phyloP scores from a whole-genome alignment of 208 protist genomes.

The Trypanosoma scelopori region DNA sequence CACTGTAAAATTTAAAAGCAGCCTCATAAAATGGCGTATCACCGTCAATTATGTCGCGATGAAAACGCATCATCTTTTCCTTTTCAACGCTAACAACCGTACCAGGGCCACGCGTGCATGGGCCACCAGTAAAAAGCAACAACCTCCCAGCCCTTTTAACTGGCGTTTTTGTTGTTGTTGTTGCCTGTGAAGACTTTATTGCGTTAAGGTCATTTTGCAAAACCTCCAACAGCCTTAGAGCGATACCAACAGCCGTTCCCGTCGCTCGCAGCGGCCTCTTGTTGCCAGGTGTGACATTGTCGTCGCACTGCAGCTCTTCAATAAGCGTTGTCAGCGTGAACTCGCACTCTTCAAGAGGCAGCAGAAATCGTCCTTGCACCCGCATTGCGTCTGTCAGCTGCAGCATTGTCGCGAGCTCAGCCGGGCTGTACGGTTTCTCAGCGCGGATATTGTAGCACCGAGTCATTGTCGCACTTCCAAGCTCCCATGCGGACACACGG shows the following conservation, averaged over 20 bases:
- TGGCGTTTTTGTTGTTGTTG: not conserved
- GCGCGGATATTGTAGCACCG: constrained; percentile 75
- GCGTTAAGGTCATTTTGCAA: constrained; percentile 25
- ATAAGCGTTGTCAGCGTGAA: constrained; percentile 49
- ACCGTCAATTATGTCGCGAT: constrained; percentile 95
- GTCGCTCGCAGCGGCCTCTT: constrained; percentile 68
- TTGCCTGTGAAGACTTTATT: constrained; percentile 1
- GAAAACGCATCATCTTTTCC: constrained; percentile 95
- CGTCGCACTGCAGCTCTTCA: constrained; percentile 57
- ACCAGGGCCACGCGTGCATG: constrained; percentile 94
- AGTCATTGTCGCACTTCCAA: constrained; percentile 47
- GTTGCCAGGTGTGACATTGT: constrained; percentile 42
- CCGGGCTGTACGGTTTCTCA: constrained; percentile 40
- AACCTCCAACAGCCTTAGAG: constrained; percentile 61
- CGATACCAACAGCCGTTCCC: constrained; percentile 67
- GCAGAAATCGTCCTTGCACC: constrained; percentile 91
- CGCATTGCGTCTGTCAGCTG: constrained; percentile 63
- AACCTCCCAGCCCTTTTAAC: constrained; percentile 54
- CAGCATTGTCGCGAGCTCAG: constrained; percentile 53
- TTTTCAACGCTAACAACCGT: constrained; percentile 89
- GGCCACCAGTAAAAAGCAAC: constrained; percentile 95
- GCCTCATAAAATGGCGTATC: constrained; percentile 72
- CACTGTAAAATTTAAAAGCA: constrained; percentile 89
- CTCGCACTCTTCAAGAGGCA: constrained; percentile 93
- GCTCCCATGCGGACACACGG: constrained; percentile 85